Percentiles rank a stretch among this genome's conserved stretches.
Conservation (phyloP, 768 basidiomycete species). For the Glaciozyma antarctica region DNA sequence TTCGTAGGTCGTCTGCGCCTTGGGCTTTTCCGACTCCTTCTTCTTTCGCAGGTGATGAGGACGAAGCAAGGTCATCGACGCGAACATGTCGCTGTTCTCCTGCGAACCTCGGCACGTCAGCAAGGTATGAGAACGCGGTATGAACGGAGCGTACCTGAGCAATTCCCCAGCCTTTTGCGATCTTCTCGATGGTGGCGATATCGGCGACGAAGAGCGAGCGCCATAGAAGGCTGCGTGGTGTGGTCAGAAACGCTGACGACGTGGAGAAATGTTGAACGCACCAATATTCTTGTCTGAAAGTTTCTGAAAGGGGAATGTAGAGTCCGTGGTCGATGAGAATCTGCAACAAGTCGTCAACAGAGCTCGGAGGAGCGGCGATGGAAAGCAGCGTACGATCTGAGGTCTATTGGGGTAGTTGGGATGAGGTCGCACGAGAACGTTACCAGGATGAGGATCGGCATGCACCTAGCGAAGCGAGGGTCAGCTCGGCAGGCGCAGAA, state of each 20-base stretch:
- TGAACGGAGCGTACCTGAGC: background rate
- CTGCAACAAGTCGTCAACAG: constrained; percentile 33
- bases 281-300: constrained; percentile 43
- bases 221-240: constrained; percentile 38
- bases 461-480: constrained; percentile 33
- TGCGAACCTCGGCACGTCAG: background rate
- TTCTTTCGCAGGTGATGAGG: constrained; percentile 30
- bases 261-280: background rate
- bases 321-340: constrained; percentile 85
- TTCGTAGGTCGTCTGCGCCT: constrained; percentile 20
- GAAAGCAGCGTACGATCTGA: constrained; percentile 38
- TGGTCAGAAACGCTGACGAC: background rate
- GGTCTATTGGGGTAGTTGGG: constrained; percentile 35
- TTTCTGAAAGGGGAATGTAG: constrained; percentile 61
- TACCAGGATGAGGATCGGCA: constrained; percentile 54
- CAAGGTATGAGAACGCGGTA: too few relatives aligned
- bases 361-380: constrained; percentile 41
- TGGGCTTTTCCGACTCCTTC: constrained; percentile 8
- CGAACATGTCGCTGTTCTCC: constrained; percentile 32
- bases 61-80: constrained; percentile 28
- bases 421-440: constrained; percentile 63
- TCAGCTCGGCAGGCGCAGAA: background rate
- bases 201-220: constrained; percentile 31
- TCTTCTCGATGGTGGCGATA: constrained; percentile 30
- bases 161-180: constrained; percentile 33